A percentile compares a stretch with the other conserved stretches of the same genome.
phyloP scores from a whole-genome alignment of 225 moss, liverwort and hornwort species.

The Physcomitrium patens region DNA sequence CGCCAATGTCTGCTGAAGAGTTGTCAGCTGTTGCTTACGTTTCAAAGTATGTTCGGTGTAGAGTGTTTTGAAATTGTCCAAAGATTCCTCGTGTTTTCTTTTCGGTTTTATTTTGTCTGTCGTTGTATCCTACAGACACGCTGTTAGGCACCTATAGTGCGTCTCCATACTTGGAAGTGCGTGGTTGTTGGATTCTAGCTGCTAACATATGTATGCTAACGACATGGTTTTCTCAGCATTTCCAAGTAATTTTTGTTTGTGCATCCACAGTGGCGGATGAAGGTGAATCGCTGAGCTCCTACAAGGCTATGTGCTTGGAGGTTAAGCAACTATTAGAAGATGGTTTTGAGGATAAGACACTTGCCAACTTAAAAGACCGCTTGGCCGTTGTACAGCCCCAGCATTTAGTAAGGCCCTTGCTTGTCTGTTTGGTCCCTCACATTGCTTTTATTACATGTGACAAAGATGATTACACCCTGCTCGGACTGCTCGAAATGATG shows the following conservation, averaged over 20 bases:
- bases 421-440: conserved; percentile 21
- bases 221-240: background rate
- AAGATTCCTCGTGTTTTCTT: conserved; percentile 1
- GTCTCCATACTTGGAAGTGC: background rate
- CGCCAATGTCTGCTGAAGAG: conserved; percentile 87
- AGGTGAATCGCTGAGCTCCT: conserved; percentile 55
- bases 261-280: conserved; percentile 82
- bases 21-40: conserved; percentile 76
- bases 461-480: conserved; percentile 21
- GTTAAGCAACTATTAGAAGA: conserved; percentile 68
- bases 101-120: background rate
- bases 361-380: conserved; percentile 62
- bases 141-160: background rate
- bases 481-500: conserved; percentile 10
- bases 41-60: conserved; percentile 61
- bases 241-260: conserved; percentile 19
- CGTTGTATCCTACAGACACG: background rate
- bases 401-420: conserved; percentile 61
- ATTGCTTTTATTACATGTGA: conserved; percentile 17
- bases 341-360: conserved; percentile 73
- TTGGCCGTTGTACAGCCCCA: conserved; percentile 78
- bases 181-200: conserved; percentile 4
- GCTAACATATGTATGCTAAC: background rate
- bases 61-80: conserved; percentile 17
- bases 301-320: conserved; percentile 65